These are phyloP conservation scores for Populus alba DNA, from an alignment of 345 rosid genomes.

Conservation along the genomic window DNA sequence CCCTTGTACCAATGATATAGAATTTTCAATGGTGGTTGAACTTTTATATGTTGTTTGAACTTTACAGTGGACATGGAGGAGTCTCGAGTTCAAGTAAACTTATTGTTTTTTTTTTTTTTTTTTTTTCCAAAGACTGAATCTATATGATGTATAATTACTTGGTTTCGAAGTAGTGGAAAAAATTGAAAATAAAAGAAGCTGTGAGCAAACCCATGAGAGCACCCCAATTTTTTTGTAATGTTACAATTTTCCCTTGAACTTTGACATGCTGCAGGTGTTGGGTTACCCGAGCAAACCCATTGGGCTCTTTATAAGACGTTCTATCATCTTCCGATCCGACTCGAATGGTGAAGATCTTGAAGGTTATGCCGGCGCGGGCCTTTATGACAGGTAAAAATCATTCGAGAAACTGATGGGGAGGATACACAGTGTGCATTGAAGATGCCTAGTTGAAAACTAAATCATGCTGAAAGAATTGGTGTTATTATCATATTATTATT, in stretches of 20 bases:
- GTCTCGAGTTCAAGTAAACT: not conserved
- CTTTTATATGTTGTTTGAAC: not conserved
- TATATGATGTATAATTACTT: not conserved
- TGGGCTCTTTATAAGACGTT: slow-evolving; percentile 88
- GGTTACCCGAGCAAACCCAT: slow-evolving; percentile 98
- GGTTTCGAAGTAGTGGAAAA: not conserved
- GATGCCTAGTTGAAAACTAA: not conserved
- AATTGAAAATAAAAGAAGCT: too few relatives aligned
- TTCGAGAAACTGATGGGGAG: not conserved
- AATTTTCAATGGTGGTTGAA: too few relatives aligned
- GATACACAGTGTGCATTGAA: not conserved
- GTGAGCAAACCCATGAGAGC: not conserved
- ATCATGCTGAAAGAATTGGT: not conserved
- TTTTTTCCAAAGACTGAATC: not conserved
- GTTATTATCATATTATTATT: not conserved
- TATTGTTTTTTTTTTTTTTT: not conserved
- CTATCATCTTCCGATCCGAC: slow-evolving; percentile 92
- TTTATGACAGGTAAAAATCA: slow-evolving; percentile 80
- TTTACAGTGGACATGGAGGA: not conserved
- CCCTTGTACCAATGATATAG: too few relatives aligned
- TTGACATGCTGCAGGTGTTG: slow-evolving; percentile 49
- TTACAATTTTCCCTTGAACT: slow-evolving; percentile 16
- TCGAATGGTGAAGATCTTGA: slow-evolving; percentile 98
- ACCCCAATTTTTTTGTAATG: not conserved
- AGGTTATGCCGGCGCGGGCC: slow-evolving; percentile 99